phyloP scores from a whole-genome alignment of 768 basidiomycete species.

The Hirschioporus abietinus region DNA sequence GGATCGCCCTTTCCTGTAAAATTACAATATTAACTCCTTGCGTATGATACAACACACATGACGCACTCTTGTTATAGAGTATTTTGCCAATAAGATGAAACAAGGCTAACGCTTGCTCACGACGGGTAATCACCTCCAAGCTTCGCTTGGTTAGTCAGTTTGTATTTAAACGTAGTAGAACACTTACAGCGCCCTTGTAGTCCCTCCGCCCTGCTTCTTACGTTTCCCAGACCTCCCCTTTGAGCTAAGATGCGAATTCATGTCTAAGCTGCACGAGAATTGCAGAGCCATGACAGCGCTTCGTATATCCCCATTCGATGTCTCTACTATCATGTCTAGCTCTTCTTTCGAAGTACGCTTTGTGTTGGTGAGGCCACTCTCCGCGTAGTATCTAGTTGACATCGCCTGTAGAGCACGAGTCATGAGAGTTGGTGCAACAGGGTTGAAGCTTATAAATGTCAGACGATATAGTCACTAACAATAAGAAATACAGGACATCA shows the following conservation, averaged over 20 bases:
- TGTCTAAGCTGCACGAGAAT: slow-evolving; percentile 56
- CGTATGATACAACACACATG: neutral
- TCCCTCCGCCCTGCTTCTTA: slow-evolving; percentile 25
- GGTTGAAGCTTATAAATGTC: slow-evolving; percentile 65
- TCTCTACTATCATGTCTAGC: slow-evolving; percentile 70
- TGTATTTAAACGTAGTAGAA: slow-evolving; percentile 23
- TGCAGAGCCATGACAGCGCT: slow-evolving; percentile 92
- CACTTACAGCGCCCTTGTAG: slow-evolving; percentile 21
- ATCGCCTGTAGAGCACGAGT: slow-evolving; percentile 68
- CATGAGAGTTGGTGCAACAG: slow-evolving; percentile 84
- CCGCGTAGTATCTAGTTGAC: slow-evolving; percentile 41
- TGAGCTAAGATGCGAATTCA: slow-evolving; percentile 15
- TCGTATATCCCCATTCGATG: slow-evolving; percentile 87
- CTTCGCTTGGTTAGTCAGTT: slow-evolving; percentile 19
- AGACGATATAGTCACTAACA: neutral
- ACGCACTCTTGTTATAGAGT: slow-evolving; percentile 89
- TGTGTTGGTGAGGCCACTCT: slow-evolving; percentile 7
- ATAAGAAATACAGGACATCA: slow-evolving; percentile 31
- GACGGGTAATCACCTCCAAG: slow-evolving; percentile 69
- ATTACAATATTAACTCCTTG: neutral
- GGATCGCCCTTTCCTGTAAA: slow-evolving; percentile 70
- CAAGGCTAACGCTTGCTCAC: slow-evolving; percentile 81
- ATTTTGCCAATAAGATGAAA: slow-evolving; percentile 95
- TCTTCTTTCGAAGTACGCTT: slow-evolving; percentile 55
- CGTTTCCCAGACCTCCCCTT: slow-evolving; percentile 27